These are phyloP conservation scores for Sarcomyxa edulis DNA, from an alignment of 768 basidiomycete species.

Conservation along the genomic window DNA sequence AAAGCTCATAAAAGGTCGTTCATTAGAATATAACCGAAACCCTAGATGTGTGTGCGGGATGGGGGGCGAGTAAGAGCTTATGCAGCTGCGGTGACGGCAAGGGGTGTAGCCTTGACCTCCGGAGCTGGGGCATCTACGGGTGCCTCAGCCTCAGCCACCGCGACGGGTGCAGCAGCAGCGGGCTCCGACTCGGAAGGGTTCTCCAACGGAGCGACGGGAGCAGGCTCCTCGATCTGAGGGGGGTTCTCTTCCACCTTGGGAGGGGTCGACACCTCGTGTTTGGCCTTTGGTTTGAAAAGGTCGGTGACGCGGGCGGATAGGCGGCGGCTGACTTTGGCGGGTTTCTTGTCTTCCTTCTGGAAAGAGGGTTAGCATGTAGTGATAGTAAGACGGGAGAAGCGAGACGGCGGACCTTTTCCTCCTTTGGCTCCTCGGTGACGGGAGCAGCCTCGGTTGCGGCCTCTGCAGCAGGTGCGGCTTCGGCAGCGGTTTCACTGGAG, in stretches of 20 bases:
- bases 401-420: constrained; percentile 44
- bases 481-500: constrained; percentile 39
- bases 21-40: constrained; percentile 26
- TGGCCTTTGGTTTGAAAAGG: constrained; percentile 76
- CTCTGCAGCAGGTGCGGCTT: constrained; percentile 32
- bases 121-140: constrained; percentile 43
- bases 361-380: background rate
- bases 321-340: constrained; percentile 71
- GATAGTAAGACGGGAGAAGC: background rate
- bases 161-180: constrained; percentile 19
- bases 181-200: constrained; percentile 50
- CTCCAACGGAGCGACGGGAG: constrained; percentile 80
- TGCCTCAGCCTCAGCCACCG: constrained; percentile 26
- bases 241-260: constrained; percentile 88
- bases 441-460: constrained; percentile 46
- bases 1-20: constrained; percentile 38
- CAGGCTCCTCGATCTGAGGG: constrained; percentile 81
- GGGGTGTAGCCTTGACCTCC: constrained; percentile 40
- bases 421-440: constrained; percentile 47
- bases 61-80: constrained; percentile 37
- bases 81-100: constrained; percentile 76
- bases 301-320: constrained; percentile 79
- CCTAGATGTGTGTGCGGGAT: constrained; percentile 7
- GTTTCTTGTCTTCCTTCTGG: constrained; percentile 44
- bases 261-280: constrained; percentile 56